Evolutionary conservation across 768 basidiomycete genomes (phyloP).

Genomic region (Ramaria rubella): DNA sequence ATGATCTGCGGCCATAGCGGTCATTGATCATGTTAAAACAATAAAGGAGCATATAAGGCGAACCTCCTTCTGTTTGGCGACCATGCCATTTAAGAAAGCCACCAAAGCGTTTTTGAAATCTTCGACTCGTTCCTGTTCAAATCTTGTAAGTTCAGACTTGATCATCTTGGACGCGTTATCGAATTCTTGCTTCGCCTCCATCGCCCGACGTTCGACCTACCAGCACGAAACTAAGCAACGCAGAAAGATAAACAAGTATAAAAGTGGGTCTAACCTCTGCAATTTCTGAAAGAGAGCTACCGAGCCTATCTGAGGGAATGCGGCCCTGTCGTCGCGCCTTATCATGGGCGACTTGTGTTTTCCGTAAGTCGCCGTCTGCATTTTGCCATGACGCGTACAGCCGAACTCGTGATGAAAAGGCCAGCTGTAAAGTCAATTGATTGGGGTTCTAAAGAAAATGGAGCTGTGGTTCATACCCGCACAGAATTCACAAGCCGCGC

Average conservation of each 20-base stretch:
- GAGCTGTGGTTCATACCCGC: slow-evolving; percentile 50
- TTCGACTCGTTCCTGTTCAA: slow-evolving; percentile 88
- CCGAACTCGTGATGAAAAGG: slow-evolving; percentile 83
- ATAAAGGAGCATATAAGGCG: not conserved
- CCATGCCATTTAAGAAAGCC: slow-evolving; percentile 82
- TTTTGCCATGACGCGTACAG: slow-evolving; percentile 76
- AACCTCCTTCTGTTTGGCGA: slow-evolving; percentile 74
- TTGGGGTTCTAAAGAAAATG: not conserved
- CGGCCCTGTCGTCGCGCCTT: slow-evolving; percentile 73
- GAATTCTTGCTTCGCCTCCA: slow-evolving; percentile 83
- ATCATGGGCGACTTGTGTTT: slow-evolving; percentile 73
- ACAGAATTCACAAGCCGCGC: slow-evolving; percentile 85
- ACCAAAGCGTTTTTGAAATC: slow-evolving; percentile 87
- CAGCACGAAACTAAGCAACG: not conserved
- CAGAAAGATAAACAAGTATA: not conserved
- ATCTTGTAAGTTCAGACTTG: slow-evolving; percentile 83
- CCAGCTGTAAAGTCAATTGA: slow-evolving; percentile 43
- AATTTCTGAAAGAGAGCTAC: slow-evolving; percentile 70
- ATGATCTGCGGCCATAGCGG: slow-evolving; percentile 52
- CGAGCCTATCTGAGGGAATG: slow-evolving; percentile 60
- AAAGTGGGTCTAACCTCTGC: slow-evolving; percentile 52
- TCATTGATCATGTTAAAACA: not conserved
- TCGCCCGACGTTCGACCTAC: slow-evolving; percentile 77
- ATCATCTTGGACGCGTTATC: slow-evolving; percentile 83
- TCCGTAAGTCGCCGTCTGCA: slow-evolving; percentile 66